Conservation (phyloP, 768 basidiomycete species). For the Lentinula detonsa region DNA sequence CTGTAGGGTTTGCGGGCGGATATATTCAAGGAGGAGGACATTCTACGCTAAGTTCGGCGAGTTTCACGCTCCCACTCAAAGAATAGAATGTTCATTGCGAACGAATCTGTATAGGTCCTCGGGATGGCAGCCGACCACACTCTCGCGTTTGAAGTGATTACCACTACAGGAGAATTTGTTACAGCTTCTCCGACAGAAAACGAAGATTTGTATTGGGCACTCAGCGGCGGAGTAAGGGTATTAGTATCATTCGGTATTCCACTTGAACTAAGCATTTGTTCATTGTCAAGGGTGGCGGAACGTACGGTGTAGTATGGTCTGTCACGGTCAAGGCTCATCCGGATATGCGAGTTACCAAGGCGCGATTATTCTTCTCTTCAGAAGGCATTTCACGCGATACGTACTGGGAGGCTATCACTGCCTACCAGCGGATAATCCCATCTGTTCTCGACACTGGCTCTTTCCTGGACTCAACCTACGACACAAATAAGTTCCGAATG, state of each 20-base stretch:
- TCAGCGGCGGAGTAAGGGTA: constrained; percentile 21
- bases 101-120: neutral
- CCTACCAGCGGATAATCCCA: neutral
- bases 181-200: constrained; percentile 27
- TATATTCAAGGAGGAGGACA: constrained; percentile 20
- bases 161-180: constrained; percentile 27
- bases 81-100: neutral
- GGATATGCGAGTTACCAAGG: constrained; percentile 3
- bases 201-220: constrained; percentile 33
- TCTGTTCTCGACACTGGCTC: neutral
- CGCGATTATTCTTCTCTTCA: neutral
- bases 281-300: constrained; percentile 1
- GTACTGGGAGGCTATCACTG: constrained; percentile 5
- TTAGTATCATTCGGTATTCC: neutral
- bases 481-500: neutral
- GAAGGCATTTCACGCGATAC: neutral
- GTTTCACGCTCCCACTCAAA: neutral
- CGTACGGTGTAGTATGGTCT: constrained; percentile 6
- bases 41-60: constrained; percentile 10
- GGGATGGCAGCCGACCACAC: constrained; percentile 18
- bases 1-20: constrained; percentile 31
- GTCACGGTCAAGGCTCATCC: constrained; percentile 5
- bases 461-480: neutral
- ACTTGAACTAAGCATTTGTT: neutral
- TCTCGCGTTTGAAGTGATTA: constrained; percentile 31